Evolutionary conservation across 805 yeast species (phyloP), one percentile per base, ranked within the genome.

Genomic region (Sungouiella thailandica): DNA sequence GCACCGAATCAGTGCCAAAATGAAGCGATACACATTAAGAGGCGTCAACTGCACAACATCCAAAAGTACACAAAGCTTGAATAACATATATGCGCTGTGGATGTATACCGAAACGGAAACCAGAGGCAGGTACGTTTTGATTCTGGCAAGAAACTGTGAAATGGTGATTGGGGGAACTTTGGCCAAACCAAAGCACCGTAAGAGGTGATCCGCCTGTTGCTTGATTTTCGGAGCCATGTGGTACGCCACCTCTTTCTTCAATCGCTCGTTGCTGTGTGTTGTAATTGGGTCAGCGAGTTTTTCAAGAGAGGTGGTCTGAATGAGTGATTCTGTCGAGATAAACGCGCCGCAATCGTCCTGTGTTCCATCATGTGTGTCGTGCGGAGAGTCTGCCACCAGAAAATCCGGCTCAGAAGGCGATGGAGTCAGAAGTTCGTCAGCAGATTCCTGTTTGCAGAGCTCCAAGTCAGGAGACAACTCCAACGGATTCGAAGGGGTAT

Each of bases 81-180:
- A 65, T 28, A 66, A 43, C 56, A 65, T 43, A 34, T 48, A 55
- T 3, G 70, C 65, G 9, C 67, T 50, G 43, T 66, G 71, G 17
- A 65, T 53, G 40, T 63, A 66, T 14, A 62, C 60, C 22, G 57
- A 48, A 3, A 62, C 63, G 5, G 70, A 62, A 8, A 60, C 57
- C 13, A 68, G 54, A 3, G 69, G 50, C 28, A 67, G 60, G 43
- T 65, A 66, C 4, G 65, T 62, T 34, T 57, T 55, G 26, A 66
- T 61, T 20, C 72, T 47, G 16, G 50, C 36, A 22, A 66, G 46
- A 42, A 61, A 66, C 28, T 62, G 55, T 25, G 52, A 60, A 11
- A 64, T 45, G n/a, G 60, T 35, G 18, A 65, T 35, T 7, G 59
- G 47, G 2, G 72, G 72, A 6, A 56, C 46, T 29, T 58, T 54